A percentile compares a stretch with the other conserved stretches of the same genome.
phyloP scores from a whole-genome alignment of 768 basidiomycete genomes.

The Pisolithus orientalis region DNA sequence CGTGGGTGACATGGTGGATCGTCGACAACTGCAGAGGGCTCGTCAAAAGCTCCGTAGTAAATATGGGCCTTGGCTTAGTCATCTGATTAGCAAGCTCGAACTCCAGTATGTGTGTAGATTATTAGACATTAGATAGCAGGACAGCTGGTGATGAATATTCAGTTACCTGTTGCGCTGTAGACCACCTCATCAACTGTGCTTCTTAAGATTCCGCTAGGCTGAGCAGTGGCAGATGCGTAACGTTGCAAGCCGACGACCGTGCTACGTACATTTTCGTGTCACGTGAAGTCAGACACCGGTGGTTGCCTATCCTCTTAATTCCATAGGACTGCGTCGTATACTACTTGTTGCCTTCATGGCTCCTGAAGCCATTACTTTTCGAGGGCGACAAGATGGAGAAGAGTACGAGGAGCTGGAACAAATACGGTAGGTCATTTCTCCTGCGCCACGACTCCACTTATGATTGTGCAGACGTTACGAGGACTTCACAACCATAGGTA shows the following conservation, averaged over 20 bases:
- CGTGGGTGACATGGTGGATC: conserved; percentile 25
- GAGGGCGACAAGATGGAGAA: conserved; percentile 23
- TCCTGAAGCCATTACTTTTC: conserved; percentile 16
- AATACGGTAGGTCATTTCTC: conserved; percentile 42
- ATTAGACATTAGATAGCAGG: not conserved
- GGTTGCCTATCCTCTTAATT: not conserved
- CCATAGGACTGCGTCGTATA: not conserved
- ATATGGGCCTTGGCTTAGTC: conserved; percentile 3
- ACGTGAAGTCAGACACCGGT: no score
- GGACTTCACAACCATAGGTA: conserved; percentile 93
- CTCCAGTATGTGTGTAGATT: not conserved
- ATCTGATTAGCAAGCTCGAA: not conserved
- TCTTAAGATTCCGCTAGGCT: no score
- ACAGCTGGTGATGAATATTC: not conserved
- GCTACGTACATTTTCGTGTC: no score
- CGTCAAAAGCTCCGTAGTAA: not conserved
- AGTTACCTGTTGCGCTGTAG: no score
- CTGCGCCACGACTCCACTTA: conserved; percentile 10
- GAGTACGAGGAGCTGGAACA: conserved; percentile 61
- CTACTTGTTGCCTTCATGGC: conserved; percentile 14
- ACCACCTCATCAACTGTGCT: no score
- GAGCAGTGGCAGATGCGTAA: no score
- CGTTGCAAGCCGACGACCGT: no score
- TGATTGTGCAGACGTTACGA: conserved; percentile 68
- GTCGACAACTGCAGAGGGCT: not conserved